These are phyloP conservation scores for Oxyria digyna DNA, from an alignment of 148 eudicot species.

Conservation along the genomic window DNA sequence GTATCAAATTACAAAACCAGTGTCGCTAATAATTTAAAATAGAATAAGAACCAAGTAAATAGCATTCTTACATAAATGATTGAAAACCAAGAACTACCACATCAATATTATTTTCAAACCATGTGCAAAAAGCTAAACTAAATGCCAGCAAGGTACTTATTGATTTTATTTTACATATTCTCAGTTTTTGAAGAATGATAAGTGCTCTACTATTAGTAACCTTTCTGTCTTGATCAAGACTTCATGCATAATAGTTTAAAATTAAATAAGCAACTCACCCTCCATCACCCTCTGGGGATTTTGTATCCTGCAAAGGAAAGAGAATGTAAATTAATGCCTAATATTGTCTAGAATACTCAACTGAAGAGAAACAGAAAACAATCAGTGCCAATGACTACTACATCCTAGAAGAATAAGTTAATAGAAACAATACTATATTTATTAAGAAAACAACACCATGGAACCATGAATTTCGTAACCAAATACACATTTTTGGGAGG, in stretches of 20 bases:
- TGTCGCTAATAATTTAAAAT: no score
- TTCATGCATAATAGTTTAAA: slow-evolving; percentile 4
- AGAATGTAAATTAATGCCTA: background rate
- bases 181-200: background rate
- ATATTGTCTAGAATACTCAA: background rate
- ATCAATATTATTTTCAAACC: background rate
- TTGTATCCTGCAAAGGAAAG: slow-evolving; percentile 34
- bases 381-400: background rate
- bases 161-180: background rate
- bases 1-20: no score
- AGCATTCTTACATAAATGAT: no score
- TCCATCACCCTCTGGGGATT: slow-evolving; percentile 39
- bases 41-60: no score
- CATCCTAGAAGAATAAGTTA: background rate
- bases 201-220: background rate
- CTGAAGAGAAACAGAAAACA: background rate
- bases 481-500: background rate
- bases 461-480: background rate
- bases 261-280: slow-evolving; percentile 36
- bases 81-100: background rate
- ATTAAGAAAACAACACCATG: background rate
- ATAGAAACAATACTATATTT: background rate
- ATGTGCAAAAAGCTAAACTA: background rate
- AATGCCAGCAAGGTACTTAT: background rate
- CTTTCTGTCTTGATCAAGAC: background rate